These are phyloP conservation scores for Carallia brachiata DNA, from an alignment of 345 rosid species.

Conservation along the genomic window DNA sequence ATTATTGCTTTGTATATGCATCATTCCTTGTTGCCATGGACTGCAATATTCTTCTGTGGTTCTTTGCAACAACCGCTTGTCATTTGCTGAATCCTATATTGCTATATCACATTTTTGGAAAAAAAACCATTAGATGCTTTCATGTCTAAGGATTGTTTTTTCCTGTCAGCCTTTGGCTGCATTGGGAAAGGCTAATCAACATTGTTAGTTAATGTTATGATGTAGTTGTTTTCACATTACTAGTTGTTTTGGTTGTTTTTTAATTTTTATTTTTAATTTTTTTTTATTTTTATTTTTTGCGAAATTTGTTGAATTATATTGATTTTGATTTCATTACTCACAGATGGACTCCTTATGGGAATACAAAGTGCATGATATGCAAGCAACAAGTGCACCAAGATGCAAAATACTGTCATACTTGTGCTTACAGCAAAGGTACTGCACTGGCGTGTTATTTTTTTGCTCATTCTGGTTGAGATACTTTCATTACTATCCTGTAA, in stretches of 20 bases:
- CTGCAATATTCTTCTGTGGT: no score
- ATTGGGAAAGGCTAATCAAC: no score
- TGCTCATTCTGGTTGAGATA: not conserved
- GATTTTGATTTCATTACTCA: slow-evolving; percentile 8
- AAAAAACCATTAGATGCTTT: no score
- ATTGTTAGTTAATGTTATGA: no score
- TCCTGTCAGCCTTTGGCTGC: no score
- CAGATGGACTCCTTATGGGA: slow-evolving; percentile 94
- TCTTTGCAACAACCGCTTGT: no score
- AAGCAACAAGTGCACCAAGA: slow-evolving; percentile 99
- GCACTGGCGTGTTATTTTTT: no score
- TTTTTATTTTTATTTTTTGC: not conserved
- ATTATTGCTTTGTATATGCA: no score
- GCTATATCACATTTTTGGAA: no score
- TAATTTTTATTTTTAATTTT: not conserved
- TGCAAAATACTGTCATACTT: slow-evolving; percentile 94
- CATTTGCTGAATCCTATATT: no score
- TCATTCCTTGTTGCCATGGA: no score
- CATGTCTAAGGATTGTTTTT: no score
- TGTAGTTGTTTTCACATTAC: not conserved
- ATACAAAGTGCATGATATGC: slow-evolving; percentile 87
- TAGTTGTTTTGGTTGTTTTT: not conserved
- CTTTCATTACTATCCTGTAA: not conserved
- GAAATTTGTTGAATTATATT: not conserved
- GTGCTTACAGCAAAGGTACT: slow-evolving; percentile 93